Evolutionary conservation across 1,139 yeast genomes (phyloP), one percentile per base, ranked within the genome.

Genomic region (Eremothecium sinecaudum): DNA sequence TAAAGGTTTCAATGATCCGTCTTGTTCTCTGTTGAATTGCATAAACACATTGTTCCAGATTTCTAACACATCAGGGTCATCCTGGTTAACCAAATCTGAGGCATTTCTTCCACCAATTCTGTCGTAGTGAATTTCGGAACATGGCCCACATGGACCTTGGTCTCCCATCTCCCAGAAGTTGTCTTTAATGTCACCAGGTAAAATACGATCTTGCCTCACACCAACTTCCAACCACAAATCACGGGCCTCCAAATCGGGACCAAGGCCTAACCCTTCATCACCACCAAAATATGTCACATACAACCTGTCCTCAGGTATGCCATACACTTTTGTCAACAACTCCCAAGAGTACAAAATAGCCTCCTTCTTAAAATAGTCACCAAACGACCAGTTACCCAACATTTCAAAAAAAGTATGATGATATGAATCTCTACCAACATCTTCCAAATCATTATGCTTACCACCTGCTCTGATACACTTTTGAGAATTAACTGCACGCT

Each of bases 161-260:
- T 92, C 99, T 50, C 99, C 99, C 99, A 90, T 90, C 67, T 92
- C 99, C 99, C 99, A 90, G 62, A 90, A 90, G 66, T 90, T 90
- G 59, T 90, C 99, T 57, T 77, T 68, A 36, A 78, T 82, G 46
- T 77, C 67, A 39, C 98, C 99, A 16, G 96, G 94, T 47, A 90
- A 67, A 48, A 90, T 87, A 58, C 86, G 97, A 58, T 79, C 90
- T 47, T 83, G 94, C 20, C 77, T 72, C 39, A 90, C 94, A 47
- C 99, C 99, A 27, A 79, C 80, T 24, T 71, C 73, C 44, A 69
- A 64, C 99, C 99, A 90, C 44, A 76, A 66, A 48, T 80, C 66
- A 58, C 81, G 82, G 37, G 98, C 96, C 63, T 90, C 98, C 43
- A 82, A 67, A 67, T 90, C 99, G 14, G 98, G 87, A 52, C 76